Percentiles rank a stretch among this genome's conserved stretches.
Evolutionary conservation across 2,329 filamentous ascomycete species (phyloP).

Genomic region (Phaeosphaeriaceae sp.): DNA sequence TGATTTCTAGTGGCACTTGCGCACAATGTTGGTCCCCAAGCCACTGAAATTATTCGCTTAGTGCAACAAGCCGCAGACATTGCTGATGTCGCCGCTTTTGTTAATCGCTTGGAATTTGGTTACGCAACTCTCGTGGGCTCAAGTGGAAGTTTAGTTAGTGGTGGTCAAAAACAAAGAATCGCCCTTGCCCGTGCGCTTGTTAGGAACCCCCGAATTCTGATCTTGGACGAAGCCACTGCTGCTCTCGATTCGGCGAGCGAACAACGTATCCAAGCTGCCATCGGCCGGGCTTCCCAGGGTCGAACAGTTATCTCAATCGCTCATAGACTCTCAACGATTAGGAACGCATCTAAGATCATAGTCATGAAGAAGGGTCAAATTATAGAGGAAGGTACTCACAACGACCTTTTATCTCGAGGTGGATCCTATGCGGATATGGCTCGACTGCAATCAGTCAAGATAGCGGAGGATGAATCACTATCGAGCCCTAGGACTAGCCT

Average conservation of each 20-base stretch:
- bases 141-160: conserved; percentile 62
- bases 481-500: conserved; percentile 29
- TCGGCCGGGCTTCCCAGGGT: conserved; percentile 41
- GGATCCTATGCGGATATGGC: conserved; percentile 59
- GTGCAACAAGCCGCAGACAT: conserved; percentile 60
- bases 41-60: conserved; percentile 57
- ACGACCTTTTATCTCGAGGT: conserved; percentile 39
- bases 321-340: conserved; percentile 48
- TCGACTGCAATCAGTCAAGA: conserved; percentile 52
- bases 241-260: conserved; percentile 66
- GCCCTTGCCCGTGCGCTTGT: conserved; percentile 64
- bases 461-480: conserved; percentile 46
- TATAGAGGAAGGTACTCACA: conserved; percentile 47
- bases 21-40: conserved; percentile 22
- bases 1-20: conserved; percentile 33
- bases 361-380: conserved; percentile 48
- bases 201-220: conserved; percentile 62
- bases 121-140: conserved; percentile 59
- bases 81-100: conserved; percentile 66
- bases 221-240: conserved; percentile 68
- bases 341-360: conserved; percentile 45
- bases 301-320: conserved; percentile 49
- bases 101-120: conserved; percentile 58
- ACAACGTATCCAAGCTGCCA: conserved; percentile 57
- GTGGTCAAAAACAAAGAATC: conserved; percentile 65